phyloP scores from a whole-genome alignment of 2,329 filamentous ascomycete genomes.

The Aspergillus persii region DNA sequence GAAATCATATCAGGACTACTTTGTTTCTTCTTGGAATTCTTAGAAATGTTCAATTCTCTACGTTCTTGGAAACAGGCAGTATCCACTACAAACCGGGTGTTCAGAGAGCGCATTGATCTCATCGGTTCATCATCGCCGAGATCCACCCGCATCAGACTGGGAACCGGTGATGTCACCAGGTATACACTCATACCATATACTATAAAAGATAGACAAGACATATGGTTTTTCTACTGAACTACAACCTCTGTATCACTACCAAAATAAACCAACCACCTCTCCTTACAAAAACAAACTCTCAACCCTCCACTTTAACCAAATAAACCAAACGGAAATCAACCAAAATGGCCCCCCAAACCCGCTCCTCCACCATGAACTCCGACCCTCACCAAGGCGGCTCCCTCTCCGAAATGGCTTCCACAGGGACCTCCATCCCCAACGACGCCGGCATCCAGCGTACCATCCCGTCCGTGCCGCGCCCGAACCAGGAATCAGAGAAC shows the following conservation, averaged over 20 bases:
- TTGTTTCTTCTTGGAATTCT: no score
- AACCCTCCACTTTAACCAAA: background rate
- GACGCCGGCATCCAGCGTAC: constrained; percentile 46
- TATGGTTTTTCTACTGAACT: background rate
- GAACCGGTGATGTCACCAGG: background rate
- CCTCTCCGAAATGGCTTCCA: constrained; percentile 40
- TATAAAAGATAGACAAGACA: background rate
- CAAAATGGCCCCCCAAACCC: background rate
- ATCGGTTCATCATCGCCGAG: background rate
- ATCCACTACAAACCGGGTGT: background rate
- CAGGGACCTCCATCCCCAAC: constrained; percentile 43
- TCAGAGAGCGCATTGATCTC: background rate
- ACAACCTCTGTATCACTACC: background rate
- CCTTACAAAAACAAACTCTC: background rate
- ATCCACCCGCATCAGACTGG: background rate
- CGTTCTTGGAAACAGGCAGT: background rate
- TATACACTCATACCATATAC: background rate
- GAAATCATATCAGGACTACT: background rate
- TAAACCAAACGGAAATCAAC: background rate
- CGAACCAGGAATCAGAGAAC: constrained; percentile 43
- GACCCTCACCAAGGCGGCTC: constrained; percentile 36
- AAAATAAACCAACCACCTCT: no score
- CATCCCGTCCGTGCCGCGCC: constrained; percentile 50
- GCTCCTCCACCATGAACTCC: background rate
- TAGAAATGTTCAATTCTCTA: no score